Evolutionary conservation across 441 rosid genomes (phyloP), one percentile per base, ranked within the genome.

Genomic region (Pelargonium australe): DNA sequence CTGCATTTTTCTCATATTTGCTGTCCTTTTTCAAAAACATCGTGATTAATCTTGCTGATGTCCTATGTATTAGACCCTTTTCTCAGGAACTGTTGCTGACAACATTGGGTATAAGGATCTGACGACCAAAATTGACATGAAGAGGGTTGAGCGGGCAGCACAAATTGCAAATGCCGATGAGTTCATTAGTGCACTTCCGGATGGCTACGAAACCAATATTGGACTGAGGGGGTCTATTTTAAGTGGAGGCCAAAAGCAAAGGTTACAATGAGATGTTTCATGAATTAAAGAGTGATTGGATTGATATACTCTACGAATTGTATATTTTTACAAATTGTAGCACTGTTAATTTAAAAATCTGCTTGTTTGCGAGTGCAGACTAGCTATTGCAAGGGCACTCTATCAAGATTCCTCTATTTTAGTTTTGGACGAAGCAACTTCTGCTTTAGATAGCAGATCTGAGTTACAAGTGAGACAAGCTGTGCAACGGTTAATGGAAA

Each of bases 161-260:
- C 82, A 63, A 81, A 82, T 85, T 70, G 93, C 95, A 68, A 87
- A 91, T 75, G 98, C 96, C 9, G 96, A 88, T 81, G 96, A 91
- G 67, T 93, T 93, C 82, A 85, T 93, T 64, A 80, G 80, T 78
- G 80, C 69, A 73, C 87, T 93, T 80, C 92, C 98, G 10, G 82
- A 83, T 49, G 96, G 92, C 70, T 93, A 93, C 70, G 51, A 75
- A 47, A 88, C 90, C 71, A 80, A 79, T 69, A 77, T 93, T 75
- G 98, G 98, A 66, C 93, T 95, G 37, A 85, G 95, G 68, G 98
- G 97, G 58, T 88, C 97, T 16, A 83, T 81, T 79, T 75, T 93
- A 82, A 93, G 98, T 62, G 98, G 96, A 68, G 98, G 98, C 49
- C 98, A 93, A 80, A 91, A 74, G 78, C 97, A 93, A 77, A 91